Conservation (phyloP, 2,329 filamentous ascomycete genomes). For the Tetracladium maxilliforme region DNA sequence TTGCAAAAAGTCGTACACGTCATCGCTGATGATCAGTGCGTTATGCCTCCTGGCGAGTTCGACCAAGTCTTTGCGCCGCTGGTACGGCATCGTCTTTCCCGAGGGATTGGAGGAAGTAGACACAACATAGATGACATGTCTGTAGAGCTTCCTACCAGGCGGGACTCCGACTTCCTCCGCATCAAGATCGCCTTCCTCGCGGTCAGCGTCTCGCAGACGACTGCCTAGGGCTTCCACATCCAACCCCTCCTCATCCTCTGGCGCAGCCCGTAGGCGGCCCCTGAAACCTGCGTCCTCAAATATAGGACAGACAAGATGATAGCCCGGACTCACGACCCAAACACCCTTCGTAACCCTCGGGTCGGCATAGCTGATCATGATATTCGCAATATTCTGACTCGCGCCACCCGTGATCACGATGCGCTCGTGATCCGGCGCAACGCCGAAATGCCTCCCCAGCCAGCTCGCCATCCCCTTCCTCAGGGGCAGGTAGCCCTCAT, state of each 20-base stretch:
- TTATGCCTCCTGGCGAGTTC: conserved; percentile 65
- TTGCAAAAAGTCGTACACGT: conserved; percentile 88
- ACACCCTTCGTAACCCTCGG: conserved; percentile 58
- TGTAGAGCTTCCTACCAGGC: conserved; percentile 55
- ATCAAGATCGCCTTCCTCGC: conserved; percentile 2
- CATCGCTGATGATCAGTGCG: conserved; percentile 73
- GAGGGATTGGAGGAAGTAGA: conserved; percentile 85
- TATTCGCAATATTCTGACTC: conserved; percentile 64
- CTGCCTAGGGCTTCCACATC: conserved; percentile 44
- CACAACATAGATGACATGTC: conserved; percentile 76
- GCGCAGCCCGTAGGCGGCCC: conserved; percentile 50
- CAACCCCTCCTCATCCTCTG: conserved; percentile 66
- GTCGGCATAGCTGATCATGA: conserved; percentile 71
- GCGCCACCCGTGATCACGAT: conserved; percentile 79
- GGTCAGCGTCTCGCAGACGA: conserved; percentile 20
- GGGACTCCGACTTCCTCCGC: conserved; percentile 3
- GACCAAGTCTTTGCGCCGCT: conserved; percentile 53
- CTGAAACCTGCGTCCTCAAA: conserved; percentile 70
- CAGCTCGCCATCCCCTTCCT: conserved; percentile 55
- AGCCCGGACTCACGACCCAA: conserved; percentile 73
- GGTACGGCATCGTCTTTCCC: conserved; percentile 63
- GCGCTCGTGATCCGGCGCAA: conserved; percentile 29
- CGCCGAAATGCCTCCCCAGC: conserved; percentile 38
- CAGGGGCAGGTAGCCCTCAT: conserved; percentile 58
- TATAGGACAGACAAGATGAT: conserved; percentile 73